A percentile compares a stretch with the other conserved stretches of the same genome.
Evolutionary conservation across 108 stramenopile species (phyloP).

Genomic region (Conticribra weissflogii): DNA sequence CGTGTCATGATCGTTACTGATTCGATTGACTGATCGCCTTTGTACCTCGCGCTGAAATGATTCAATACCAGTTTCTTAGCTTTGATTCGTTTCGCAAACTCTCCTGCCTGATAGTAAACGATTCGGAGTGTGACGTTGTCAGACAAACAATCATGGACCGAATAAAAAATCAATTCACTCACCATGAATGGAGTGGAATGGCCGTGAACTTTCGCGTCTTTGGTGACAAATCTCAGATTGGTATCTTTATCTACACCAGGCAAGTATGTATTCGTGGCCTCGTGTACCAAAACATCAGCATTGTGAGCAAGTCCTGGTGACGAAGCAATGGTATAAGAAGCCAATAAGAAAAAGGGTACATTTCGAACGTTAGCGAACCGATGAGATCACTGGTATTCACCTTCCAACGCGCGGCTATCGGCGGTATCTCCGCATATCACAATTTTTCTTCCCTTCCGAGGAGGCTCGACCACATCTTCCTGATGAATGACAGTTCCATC

Average conservation of each 20-base stretch:
- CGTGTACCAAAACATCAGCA: slow-evolving; percentile 89
- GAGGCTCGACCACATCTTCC: slow-evolving; percentile 83
- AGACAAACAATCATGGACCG: no score
- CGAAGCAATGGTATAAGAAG: neutral
- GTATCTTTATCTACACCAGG: slow-evolving; percentile 73
- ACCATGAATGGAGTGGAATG: slow-evolving; percentile 85
- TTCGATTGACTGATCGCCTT: slow-evolving; percentile 77
- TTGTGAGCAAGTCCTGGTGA: slow-evolving; percentile 57
- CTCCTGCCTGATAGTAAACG: slow-evolving; percentile 70
- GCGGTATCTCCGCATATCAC: slow-evolving; percentile 95
- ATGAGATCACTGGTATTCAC: no score
- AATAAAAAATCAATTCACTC: no score
- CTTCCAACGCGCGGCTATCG: slow-evolving; percentile 65
- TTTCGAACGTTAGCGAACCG: no score
- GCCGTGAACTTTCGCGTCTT: slow-evolving; percentile 81
- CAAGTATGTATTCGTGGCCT: slow-evolving; percentile 88
- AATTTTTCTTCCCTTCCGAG: slow-evolving; percentile 87
- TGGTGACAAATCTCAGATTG: slow-evolving; percentile 53
- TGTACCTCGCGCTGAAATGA: slow-evolving; percentile 86
- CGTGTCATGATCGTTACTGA: slow-evolving; percentile 83
- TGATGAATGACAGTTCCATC: slow-evolving; percentile 86
- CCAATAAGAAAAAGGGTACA: no score
- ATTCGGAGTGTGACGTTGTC: no score
- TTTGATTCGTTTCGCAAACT: slow-evolving; percentile 66
- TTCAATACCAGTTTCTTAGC: slow-evolving; percentile 83